Evolutionary conservation across 345 rosid species (phyloP).

Genomic region (Rubroshorea leprosula): DNA sequence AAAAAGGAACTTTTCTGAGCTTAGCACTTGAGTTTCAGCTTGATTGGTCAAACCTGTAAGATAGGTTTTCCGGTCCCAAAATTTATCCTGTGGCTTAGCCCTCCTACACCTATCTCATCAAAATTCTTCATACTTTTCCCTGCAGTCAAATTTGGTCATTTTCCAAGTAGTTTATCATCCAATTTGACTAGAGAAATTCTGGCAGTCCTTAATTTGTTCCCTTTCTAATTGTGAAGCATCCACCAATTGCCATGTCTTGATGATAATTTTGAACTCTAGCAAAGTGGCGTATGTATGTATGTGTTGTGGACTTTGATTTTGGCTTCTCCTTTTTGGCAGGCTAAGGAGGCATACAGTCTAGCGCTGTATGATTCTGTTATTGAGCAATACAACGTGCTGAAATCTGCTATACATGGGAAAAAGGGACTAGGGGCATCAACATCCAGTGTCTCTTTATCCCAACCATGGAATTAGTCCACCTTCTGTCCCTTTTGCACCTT

Average conservation of each 20-base stretch:
- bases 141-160: no score
- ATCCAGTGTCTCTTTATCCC: constrained; percentile 62
- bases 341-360: constrained; percentile 51
- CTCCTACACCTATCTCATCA: no score
- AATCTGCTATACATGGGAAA: constrained; percentile 59
- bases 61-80: no score
- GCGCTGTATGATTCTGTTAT: constrained; percentile 49
- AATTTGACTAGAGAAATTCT: no score
- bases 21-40: no score
- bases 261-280: not conserved
- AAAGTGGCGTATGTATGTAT: not conserved
- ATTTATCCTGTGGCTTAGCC: no score
- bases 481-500: constrained; percentile 19
- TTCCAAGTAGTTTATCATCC: no score
- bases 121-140: no score
- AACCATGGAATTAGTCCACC: constrained; percentile 63
- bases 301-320: constrained; percentile 11
- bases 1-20: no score
- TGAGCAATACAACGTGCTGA: constrained; percentile 64
- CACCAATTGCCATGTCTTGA: not conserved
- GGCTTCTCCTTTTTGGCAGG: constrained; percentile 42
- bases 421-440: constrained; percentile 65
- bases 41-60: no score
- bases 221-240: not conserved
- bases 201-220: not conserved